phyloP scores from a whole-genome alignment of 106 monocot species.

The Dactylorhiza incarnata region DNA sequence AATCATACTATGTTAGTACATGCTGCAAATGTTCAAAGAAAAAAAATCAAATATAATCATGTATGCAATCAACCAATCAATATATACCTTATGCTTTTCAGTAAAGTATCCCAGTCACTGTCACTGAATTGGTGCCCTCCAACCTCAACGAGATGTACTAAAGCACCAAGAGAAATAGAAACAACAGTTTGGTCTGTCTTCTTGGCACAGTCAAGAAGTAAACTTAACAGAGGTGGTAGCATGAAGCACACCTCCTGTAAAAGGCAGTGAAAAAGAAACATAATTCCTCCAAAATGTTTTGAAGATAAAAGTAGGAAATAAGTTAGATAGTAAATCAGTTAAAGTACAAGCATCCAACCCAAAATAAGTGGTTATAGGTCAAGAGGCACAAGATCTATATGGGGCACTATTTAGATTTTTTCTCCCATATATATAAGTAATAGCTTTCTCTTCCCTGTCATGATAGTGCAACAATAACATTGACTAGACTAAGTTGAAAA shows the following conservation, averaged over 20 bases:
- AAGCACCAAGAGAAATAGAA: constrained; percentile 89
- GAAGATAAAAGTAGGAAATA: neutral
- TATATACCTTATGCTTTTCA: constrained; percentile 79
- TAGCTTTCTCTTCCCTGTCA: too few species aligned
- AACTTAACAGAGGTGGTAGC: constrained; percentile 78
- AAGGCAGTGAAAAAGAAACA: neutral
- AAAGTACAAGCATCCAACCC: neutral
- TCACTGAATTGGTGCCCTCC: constrained; percentile 94
- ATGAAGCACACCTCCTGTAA: constrained; percentile 90
- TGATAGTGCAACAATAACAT: too few species aligned
- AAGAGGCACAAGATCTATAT: too few species aligned
- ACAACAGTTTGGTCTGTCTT: constrained; percentile 94
- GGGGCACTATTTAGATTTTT: too few species aligned
- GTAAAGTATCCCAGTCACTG: constrained; percentile 87
- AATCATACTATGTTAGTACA: constrained; percentile 10
- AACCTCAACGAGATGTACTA: constrained; percentile 95
- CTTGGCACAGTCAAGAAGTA: constrained; percentile 99
- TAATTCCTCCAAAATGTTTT: neutral
- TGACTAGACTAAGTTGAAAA: too few species aligned
- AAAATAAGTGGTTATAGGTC: too few species aligned
- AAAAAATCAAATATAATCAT: neutral
- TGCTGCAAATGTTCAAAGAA: neutral
- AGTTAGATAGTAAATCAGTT: neutral
- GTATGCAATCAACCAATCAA: neutral
- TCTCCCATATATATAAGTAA: too few species aligned